Evolutionary conservation across 345 rosid species (phyloP).

Genomic region (Anacardium occidentale): DNA sequence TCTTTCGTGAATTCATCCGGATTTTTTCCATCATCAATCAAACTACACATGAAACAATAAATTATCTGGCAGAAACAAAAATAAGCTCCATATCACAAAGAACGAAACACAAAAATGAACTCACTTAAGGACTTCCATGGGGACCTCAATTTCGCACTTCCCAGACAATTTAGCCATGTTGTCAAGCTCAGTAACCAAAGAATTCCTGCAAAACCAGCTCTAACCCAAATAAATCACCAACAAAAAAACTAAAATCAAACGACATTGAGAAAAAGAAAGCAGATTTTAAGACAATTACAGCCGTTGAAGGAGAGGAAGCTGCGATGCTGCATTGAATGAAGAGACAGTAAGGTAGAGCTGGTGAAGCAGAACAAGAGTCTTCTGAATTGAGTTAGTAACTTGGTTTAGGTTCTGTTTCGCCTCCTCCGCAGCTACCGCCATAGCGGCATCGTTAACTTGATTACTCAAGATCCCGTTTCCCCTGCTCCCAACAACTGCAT

Average conservation of each 20-base stretch:
- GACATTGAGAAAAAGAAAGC: neutral
- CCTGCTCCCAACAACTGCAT: conserved; percentile 36
- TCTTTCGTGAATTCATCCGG: conserved; percentile 93
- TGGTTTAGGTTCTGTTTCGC: conserved; percentile 73
- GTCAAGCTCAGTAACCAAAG: conserved; percentile 79
- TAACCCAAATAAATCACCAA: neutral
- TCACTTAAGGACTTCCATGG: conserved; percentile 85
- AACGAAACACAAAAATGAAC: conserved; percentile 23
- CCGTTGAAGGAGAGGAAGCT: conserved; percentile 90
- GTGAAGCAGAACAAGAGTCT: conserved; percentile 73
- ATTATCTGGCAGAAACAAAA: conserved; percentile 17
- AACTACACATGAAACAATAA: conserved; percentile 37
- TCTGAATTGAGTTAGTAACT: conserved; percentile 76
- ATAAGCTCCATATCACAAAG: neutral
- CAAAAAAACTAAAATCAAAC: neutral
- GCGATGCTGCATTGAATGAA: conserved; percentile 76
- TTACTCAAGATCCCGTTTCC: conserved; percentile 43
- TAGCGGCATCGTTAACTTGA: conserved; percentile 39
- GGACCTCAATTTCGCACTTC: conserved; percentile 84
- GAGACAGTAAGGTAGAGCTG: conserved; percentile 79
- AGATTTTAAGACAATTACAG: conserved; percentile 43
- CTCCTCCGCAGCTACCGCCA: conserved; percentile 36
- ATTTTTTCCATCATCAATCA: conserved; percentile 94
- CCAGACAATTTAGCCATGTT: conserved; percentile 80
- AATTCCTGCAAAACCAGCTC: conserved; percentile 49